A percentile compares a stretch with the other conserved stretches of the same genome.
phyloP scores from a whole-genome alignment of 208 protist species.

The Crithidia thermophila region DNA sequence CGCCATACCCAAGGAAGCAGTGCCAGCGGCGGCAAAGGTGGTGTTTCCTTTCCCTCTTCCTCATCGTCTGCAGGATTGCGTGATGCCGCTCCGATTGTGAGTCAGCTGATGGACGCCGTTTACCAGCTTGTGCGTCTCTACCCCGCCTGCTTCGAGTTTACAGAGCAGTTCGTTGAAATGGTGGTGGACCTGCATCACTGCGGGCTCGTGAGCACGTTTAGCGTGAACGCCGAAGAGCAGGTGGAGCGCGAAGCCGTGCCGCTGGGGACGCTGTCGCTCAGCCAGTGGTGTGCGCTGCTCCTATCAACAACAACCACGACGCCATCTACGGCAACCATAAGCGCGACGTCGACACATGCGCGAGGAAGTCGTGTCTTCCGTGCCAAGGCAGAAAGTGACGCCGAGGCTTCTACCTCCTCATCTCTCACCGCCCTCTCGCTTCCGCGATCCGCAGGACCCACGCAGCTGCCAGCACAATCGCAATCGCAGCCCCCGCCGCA shows the following conservation, averaged over 20 bases:
- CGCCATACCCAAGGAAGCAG: too few relatives aligned
- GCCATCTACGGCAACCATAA: too few relatives aligned
- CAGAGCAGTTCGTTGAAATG: constrained; percentile 66
- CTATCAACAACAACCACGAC: constrained; percentile 36
- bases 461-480: too few relatives aligned
- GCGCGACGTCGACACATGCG: not conserved
- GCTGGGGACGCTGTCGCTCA: constrained; percentile 45
- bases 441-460: too few relatives aligned
- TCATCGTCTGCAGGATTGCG: constrained; percentile 3
- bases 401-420: too few relatives aligned
- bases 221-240: constrained; percentile 53
- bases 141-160: constrained; percentile 94
- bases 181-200: constrained; percentile 67
- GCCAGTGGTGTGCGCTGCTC: constrained; percentile 60
- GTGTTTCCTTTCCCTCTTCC: not conserved
- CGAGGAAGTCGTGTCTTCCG: too few relatives aligned
- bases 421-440: too few relatives aligned
- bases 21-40: not conserved
- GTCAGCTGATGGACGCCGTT: constrained; percentile 95
- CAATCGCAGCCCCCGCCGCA: too few relatives aligned
- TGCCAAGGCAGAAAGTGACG: too few relatives aligned
- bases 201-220: constrained; percentile 56
- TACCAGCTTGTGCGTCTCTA: constrained; percentile 92
- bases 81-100: constrained; percentile 84
- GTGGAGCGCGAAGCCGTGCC: constrained; percentile 33